phyloP scores from a whole-genome alignment of 768 basidiomycete genomes.

The Mycena chlorophos region DNA sequence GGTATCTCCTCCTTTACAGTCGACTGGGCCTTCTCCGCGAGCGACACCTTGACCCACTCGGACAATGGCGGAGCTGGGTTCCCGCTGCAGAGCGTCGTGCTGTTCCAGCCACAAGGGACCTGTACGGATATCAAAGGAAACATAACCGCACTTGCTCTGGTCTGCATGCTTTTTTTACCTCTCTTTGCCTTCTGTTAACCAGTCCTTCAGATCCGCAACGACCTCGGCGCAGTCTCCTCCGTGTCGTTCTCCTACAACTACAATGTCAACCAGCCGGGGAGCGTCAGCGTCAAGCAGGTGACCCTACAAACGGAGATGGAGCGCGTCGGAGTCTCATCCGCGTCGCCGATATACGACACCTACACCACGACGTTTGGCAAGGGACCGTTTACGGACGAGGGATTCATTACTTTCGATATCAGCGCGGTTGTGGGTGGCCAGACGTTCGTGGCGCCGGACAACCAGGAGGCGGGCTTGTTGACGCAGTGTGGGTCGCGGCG shows the following conservation, averaged over 20 bases:
- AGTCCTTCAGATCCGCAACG: slow-evolving; percentile 9
- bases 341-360: slow-evolving; percentile 11
- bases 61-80: slow-evolving; percentile 18
- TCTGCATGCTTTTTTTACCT: not conserved
- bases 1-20: slow-evolving; percentile 6
- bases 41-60: slow-evolving; percentile 2
- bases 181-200: not conserved
- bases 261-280: slow-evolving; percentile 4
- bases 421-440: not conserved
- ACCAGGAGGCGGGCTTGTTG: too few relatives aligned
- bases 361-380: slow-evolving; percentile 3
- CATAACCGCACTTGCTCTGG: not conserved
- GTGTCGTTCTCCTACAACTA: slow-evolving; percentile 9
- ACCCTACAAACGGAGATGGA: not conserved
- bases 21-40: slow-evolving; percentile 13
- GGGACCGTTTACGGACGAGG: not conserved
- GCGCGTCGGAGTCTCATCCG: slow-evolving; percentile 7
- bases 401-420: not conserved
- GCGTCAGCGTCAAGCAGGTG: slow-evolving; percentile 3
- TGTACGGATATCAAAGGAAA: not conserved
- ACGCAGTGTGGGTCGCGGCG: too few relatives aligned
- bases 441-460: not conserved
- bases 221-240: slow-evolving; percentile 8
- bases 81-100: slow-evolving; percentile 10
- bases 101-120: not conserved